Percentiles rank a stretch among this genome's conserved stretches.
Conservation (phyloP, 2,329 filamentous ascomycete species). For the Cladophialophora psammophila region DNA sequence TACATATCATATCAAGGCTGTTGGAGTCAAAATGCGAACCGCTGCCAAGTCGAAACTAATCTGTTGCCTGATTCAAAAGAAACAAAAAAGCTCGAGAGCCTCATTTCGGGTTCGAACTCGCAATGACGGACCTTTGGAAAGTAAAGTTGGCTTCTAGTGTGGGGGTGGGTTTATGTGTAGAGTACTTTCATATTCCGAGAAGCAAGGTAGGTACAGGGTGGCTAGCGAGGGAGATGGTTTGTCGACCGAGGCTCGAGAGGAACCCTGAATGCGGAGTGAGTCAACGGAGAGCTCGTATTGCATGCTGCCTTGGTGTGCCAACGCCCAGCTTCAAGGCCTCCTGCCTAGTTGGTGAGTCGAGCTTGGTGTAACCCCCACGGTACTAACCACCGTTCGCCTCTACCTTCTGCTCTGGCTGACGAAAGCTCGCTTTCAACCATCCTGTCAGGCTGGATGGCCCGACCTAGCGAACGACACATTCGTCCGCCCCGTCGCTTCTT, state of each 20-base stretch:
- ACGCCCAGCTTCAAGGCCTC: neutral
- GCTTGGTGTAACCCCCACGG: neutral
- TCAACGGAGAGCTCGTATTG: too few species aligned
- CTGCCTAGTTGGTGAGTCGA: neutral
- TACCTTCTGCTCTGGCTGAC: neutral
- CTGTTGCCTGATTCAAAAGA: neutral
- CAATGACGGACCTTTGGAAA: neutral
- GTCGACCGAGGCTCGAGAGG: too few species aligned
- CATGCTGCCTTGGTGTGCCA: too few species aligned
- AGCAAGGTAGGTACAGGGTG: too few species aligned
- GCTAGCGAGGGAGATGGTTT: too few species aligned
- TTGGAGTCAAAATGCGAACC: neutral
- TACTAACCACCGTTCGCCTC: neutral
- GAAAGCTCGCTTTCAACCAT: neutral
- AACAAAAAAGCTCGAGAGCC: neutral
- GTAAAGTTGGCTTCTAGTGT: neutral
- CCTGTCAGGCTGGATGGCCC: neutral
- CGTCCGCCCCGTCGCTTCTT: neutral
- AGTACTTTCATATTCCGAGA: too few species aligned
- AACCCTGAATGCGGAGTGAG: too few species aligned
- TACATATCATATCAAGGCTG: neutral
- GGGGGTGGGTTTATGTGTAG: neutral
- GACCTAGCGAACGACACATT: too few species aligned
- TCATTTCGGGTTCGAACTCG: neutral
- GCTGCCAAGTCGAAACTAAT: neutral